Percentiles rank a stretch among this genome's conserved stretches.
phyloP scores from a whole-genome alignment of 139 green algal genomes.

The Chlamydomonas asymmetrica region DNA sequence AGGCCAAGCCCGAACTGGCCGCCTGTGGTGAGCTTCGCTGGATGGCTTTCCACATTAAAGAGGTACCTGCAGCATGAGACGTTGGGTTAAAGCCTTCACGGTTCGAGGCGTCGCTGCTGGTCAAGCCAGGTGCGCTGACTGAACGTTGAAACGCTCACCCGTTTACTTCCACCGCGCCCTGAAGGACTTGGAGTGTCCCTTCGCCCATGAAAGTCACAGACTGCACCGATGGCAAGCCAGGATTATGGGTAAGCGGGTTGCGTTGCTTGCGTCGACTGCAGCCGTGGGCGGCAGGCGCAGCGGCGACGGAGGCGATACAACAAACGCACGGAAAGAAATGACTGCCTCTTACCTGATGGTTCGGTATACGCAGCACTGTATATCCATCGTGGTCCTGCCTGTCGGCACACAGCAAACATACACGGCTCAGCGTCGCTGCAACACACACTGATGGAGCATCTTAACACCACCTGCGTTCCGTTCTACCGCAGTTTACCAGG shows the following conservation, averaged over 20 bases:
- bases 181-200: slow-evolving; percentile 25
- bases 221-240: slow-evolving; percentile 10
- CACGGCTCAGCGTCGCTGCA: too few species aligned
- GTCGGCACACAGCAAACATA: not conserved
- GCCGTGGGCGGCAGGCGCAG: not conserved
- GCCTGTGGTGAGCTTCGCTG: slow-evolving; percentile 27
- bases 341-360: slow-evolving; percentile 8
- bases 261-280: not conserved
- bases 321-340: not conserved
- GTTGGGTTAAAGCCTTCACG: not conserved
- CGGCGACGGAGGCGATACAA: not conserved
- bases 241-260: too few species aligned
- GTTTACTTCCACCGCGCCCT: slow-evolving; percentile 22
- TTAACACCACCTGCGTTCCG: too few species aligned
- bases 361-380: slow-evolving; percentile 2
- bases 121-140: not conserved
- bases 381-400: slow-evolving; percentile 12
- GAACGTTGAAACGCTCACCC: slow-evolving; percentile 7
- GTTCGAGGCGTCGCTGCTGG: too few species aligned
- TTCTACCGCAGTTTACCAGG: too few species aligned
- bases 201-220: slow-evolving; percentile 30
- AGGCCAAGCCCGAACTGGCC: slow-evolving; percentile 35
- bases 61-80: slow-evolving; percentile 15
- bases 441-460: too few species aligned
- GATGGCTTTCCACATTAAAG: slow-evolving; percentile 16